Conservation (phyloP, 495 filamentous ascomycete species). For the Hypoxylon perforatum region DNA sequence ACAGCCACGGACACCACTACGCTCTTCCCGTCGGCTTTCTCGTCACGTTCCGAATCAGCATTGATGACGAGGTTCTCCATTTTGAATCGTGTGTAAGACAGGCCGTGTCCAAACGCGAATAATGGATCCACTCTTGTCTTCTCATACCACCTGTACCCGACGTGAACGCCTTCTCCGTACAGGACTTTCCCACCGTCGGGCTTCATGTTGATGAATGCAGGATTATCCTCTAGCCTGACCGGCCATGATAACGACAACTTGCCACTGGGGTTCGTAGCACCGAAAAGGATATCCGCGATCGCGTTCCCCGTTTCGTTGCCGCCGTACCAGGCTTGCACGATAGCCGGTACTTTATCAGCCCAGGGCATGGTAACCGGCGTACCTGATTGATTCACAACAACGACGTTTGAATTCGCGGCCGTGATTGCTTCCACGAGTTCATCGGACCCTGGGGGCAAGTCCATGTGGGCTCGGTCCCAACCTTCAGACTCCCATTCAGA, state of each 20-base stretch:
- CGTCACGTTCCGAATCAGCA: neutral
- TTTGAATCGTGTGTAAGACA: conserved; percentile 63
- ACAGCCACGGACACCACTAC: conserved; percentile 29
- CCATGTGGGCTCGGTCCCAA: conserved; percentile 69
- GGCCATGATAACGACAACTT: conserved; percentile 68
- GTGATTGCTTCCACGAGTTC: conserved; percentile 67
- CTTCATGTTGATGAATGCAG: conserved; percentile 69
- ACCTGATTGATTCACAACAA: conserved; percentile 72
- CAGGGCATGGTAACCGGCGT: conserved; percentile 75
- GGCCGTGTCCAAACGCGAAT: conserved; percentile 71
- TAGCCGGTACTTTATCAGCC: conserved; percentile 60
- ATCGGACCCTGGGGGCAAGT: conserved; percentile 67
- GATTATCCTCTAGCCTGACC: conserved; percentile 67
- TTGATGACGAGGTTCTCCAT: neutral
- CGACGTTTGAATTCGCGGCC: conserved; percentile 65
- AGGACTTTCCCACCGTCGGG: conserved; percentile 63
- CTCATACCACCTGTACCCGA: conserved; percentile 74
- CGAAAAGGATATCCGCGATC: conserved; percentile 68
- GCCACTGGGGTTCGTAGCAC: conserved; percentile 66
- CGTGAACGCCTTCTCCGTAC: conserved; percentile 72
- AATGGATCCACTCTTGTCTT: conserved; percentile 44
- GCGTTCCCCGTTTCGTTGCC: conserved; percentile 73
- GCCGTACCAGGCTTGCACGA: conserved; percentile 69
- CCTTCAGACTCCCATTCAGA: conserved; percentile 76
- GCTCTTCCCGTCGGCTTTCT: neutral